Evolutionary conservation across 2,329 filamentous ascomycete genomes (phyloP).

Genomic region (Neonectria sp.): DNA sequence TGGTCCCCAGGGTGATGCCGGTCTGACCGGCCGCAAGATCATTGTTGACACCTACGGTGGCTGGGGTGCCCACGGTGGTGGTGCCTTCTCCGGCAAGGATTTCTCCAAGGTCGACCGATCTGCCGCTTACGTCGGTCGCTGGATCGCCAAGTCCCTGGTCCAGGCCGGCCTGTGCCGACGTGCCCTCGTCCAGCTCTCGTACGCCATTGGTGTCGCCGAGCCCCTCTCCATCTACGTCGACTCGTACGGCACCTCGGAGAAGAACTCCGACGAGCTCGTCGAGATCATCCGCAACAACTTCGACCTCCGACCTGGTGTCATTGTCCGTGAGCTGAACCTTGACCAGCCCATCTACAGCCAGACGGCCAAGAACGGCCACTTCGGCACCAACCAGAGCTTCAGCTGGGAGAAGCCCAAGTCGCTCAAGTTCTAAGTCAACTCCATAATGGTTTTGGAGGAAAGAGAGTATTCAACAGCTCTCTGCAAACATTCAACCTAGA

Average conservation of each 20-base stretch:
- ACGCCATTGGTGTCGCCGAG: slow-evolving; percentile 99
- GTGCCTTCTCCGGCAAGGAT: slow-evolving; percentile 99
- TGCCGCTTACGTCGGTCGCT: slow-evolving; percentile 96
- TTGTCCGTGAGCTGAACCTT: slow-evolving; percentile 96
- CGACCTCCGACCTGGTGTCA: slow-evolving; percentile 97
- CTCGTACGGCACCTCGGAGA: slow-evolving; percentile 94
- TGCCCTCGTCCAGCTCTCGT: slow-evolving; percentile 96
- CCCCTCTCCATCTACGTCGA: slow-evolving; percentile 98
- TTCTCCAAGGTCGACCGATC: slow-evolving; percentile 99
- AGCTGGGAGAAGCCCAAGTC: slow-evolving; percentile 98
- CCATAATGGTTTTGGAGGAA: slow-evolving; percentile 35
- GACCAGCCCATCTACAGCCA: slow-evolving; percentile 97
- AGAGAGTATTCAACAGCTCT: slow-evolving; percentile 61
- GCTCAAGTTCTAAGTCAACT: slow-evolving; percentile 83
- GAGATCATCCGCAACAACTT: slow-evolving; percentile 97
- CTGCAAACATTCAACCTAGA: slow-evolving; percentile 52
- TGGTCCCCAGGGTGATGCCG: slow-evolving; percentile 98
- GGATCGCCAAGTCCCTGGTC: slow-evolving; percentile 99
- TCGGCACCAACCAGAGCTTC: slow-evolving; percentile 96
- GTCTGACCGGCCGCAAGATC: slow-evolving; percentile 99
- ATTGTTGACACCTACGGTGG: slow-evolving; percentile 99
- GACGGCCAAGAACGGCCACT: slow-evolving; percentile 99
- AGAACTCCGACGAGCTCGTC: slow-evolving; percentile 93
- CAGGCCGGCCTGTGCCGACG: slow-evolving; percentile 90
- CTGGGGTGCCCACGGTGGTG: slow-evolving; percentile 99